A percentile compares a stretch with the other conserved stretches of the same genome.
phyloP scores from a whole-genome alignment of 2,329 filamentous ascomycete species.

The Byssochlamys sp. region DNA sequence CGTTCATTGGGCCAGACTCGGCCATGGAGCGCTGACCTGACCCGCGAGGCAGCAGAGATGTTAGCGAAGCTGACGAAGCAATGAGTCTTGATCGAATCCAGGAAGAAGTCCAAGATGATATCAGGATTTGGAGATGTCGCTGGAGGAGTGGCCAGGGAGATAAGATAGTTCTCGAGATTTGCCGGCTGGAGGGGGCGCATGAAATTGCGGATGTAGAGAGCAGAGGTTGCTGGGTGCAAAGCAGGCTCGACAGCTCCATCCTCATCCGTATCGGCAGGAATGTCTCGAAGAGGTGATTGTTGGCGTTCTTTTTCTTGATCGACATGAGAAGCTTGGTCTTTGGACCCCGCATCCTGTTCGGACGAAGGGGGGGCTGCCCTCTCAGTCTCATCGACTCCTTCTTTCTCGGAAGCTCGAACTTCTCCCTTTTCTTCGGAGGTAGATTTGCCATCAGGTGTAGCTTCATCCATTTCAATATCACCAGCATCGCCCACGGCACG shows the following conservation, averaged over 20 bases:
- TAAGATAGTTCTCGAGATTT: slow-evolving; percentile 59
- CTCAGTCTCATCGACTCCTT: slow-evolving; percentile 14
- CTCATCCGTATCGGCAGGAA: slow-evolving; percentile 26
- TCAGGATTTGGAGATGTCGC: slow-evolving; percentile 43
- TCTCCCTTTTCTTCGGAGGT: slow-evolving; percentile 4
- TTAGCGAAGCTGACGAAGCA: slow-evolving; percentile 67
- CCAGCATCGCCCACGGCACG: not conserved
- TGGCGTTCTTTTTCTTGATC: slow-evolving; percentile 16
- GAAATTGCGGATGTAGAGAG: slow-evolving; percentile 81
- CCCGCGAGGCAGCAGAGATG: slow-evolving; percentile 62
- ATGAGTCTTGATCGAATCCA: slow-evolving; percentile 80
- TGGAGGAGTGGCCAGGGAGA: slow-evolving; percentile 56
- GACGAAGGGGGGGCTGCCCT: slow-evolving; percentile 5
- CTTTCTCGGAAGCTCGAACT: slow-evolving; percentile 9
- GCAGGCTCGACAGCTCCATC: slow-evolving; percentile 44
- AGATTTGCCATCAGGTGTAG: slow-evolving; percentile 1
- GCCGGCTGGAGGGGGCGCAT: slow-evolving; percentile 72
- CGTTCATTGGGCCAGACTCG: slow-evolving; percentile 79
- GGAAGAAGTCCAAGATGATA: slow-evolving; percentile 59
- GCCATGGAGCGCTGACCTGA: slow-evolving; percentile 65
- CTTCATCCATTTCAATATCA: not conserved
- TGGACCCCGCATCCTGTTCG: slow-evolving; percentile 40
- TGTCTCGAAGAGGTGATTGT: slow-evolving; percentile 17
- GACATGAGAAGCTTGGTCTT: slow-evolving; percentile 35
- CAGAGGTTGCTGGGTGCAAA: slow-evolving; percentile 61